Evolutionary conservation across 2,329 filamentous ascomycete species (phyloP), one percentile per base, ranked within the genome.

Genomic region (Colletotrichum tropicicola): DNA sequence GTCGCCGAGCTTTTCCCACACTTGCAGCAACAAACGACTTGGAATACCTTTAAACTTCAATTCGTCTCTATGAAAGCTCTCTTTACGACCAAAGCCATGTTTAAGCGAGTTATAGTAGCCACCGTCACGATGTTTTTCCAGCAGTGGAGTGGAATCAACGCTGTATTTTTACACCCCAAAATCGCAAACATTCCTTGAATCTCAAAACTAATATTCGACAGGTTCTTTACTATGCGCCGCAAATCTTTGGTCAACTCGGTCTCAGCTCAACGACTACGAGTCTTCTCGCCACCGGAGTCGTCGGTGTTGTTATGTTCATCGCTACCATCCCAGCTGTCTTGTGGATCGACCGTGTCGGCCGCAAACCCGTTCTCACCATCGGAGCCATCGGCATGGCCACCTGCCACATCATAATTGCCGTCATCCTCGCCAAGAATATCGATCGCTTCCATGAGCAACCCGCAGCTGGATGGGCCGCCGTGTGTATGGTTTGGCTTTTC

Each of bases 401-500:
- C 5, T 92, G 88, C 71, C 91, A 92, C 72, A 86, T 93, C 68
- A 90, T 93, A 70, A 89, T 93, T 59, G 90, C 90, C 1, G 82
- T 87, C 39, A 91, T 93, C 62, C 84, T 90, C 5, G 91, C 88
- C 35, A 86, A 82, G 67, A 88, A 89, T 72, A 78, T 87, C n/a
- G 73, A 87, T 67, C 76, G 82, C 4, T 94, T 90, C 82, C 73
- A 76, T 0, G 73, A 79, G 0, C 84, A 93, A 35, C 69, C 64
- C 13, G 68, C 65, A 2, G 69, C 90, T 0, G 91, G 91, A 1
- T 94, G 92, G 92, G 91, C 90, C 0, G 89, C 84, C 6, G 81
- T 84, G 2, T 78, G 73, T 55, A 90, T 92, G 86, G 87, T 92
- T 8, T 93, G 91, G 91, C 81, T 94, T 0, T 93, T 92, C 68